These are phyloP conservation scores for Chaetomiaceae sp. DNA, from an alignment of 2,329 filamentous ascomycete species.

Conservation along the genomic window DNA sequence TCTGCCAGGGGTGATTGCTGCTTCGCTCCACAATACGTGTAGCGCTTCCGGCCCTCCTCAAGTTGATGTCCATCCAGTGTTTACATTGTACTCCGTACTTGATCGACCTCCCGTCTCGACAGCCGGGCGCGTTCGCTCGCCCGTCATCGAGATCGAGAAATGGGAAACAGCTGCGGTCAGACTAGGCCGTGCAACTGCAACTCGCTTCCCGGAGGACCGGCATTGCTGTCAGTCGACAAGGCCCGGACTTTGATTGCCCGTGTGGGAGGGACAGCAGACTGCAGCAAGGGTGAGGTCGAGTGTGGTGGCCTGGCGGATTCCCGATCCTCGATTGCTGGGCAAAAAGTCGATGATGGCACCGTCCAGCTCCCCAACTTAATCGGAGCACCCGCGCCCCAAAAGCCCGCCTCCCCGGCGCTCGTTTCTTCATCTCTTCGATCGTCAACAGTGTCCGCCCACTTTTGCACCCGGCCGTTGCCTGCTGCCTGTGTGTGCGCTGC, in stretches of 20 bases:
- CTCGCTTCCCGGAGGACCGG: background rate
- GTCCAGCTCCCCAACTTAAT: too few species aligned
- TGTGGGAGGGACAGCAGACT: slow-evolving; percentile 7
- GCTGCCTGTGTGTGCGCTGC: too few species aligned
- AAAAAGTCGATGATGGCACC: slow-evolving; percentile 22
- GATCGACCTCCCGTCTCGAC: too few species aligned
- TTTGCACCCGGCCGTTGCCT: too few species aligned
- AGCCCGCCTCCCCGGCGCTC: slow-evolving; percentile 3
- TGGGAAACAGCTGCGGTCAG: background rate
- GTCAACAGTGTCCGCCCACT: too few species aligned
- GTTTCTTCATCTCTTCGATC: too few species aligned
- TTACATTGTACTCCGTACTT: too few species aligned
- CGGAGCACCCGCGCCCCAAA: background rate
- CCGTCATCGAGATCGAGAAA: background rate
- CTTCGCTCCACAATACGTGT: too few species aligned
- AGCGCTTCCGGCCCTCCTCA: too few species aligned
- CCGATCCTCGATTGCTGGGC: slow-evolving; percentile 22
- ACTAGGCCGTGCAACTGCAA: background rate
- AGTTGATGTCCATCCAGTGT: too few species aligned
- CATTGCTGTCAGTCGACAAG: background rate
- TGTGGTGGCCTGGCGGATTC: slow-evolving; percentile 1
- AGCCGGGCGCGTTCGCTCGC: background rate
- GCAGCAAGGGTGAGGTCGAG: background rate
- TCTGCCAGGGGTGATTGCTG: too few species aligned
- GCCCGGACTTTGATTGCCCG: background rate